A percentile compares a stretch with the other conserved stretches of the same genome.
Conservation (phyloP, 2,329 filamentous ascomycete species). For the Cercospora zeae-maydis region DNA sequence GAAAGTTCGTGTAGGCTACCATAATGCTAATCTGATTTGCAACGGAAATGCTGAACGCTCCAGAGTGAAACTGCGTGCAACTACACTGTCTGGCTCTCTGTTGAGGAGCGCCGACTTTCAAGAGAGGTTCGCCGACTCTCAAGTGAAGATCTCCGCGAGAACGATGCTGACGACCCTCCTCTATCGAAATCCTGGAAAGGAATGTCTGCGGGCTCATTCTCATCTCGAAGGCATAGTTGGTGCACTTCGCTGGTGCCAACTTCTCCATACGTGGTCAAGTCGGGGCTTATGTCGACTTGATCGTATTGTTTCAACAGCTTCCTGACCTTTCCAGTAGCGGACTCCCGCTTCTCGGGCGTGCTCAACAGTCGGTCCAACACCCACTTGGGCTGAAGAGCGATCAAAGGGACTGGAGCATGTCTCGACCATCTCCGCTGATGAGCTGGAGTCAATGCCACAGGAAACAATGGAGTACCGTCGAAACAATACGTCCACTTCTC, state of each 20-base stretch:
- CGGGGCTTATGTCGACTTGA: conserved; percentile 21
- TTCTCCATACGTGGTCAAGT: conserved; percentile 21
- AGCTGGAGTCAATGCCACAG: conserved; percentile 23
- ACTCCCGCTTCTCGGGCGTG: conserved; percentile 22
- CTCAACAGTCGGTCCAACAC: conserved; percentile 22
- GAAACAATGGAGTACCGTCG: conserved; percentile 21
- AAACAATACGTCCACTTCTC: conserved; percentile 24
- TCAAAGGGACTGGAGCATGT: conserved; percentile 21
- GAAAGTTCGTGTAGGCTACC: not conserved
- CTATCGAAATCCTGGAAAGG: conserved; percentile 24
- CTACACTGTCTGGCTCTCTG: not conserved
- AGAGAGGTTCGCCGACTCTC: conserved; percentile 7
- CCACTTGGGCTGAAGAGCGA: conserved; percentile 24
- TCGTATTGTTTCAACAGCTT: conserved; percentile 24
- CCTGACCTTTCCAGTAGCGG: conserved; percentile 21
- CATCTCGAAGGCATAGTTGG: conserved; percentile 20
- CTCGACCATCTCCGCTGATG: conserved; percentile 23
- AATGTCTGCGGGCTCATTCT: conserved; percentile 21
- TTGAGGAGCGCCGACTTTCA: not conserved
- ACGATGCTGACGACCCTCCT: conserved; percentile 14
- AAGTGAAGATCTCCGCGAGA: conserved; percentile 6
- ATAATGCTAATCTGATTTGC: too few species aligned
- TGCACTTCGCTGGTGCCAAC: conserved; percentile 21
- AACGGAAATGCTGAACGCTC: not conserved
- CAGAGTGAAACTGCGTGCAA: not conserved